A percentile compares a stretch with the other conserved stretches of the same genome.
Evolutionary conservation across 2,329 filamentous ascomycete genomes (phyloP).

Genomic region (Stachybotrys echinatus): DNA sequence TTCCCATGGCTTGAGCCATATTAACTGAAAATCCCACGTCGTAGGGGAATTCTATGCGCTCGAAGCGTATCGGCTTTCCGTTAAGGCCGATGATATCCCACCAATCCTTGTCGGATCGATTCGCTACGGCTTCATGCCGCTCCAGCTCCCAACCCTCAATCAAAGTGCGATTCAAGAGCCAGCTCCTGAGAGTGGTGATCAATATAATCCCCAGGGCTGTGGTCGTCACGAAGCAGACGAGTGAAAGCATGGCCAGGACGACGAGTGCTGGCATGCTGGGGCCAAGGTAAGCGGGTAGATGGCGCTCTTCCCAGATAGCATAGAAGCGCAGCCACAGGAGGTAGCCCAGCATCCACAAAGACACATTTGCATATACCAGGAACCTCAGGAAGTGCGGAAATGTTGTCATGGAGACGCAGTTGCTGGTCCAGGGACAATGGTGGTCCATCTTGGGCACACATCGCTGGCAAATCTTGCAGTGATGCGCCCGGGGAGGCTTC

Average conservation of each 20-base stretch:
- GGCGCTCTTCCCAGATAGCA: slow-evolving; percentile 58
- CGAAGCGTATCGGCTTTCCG: slow-evolving; percentile 41
- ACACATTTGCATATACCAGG: slow-evolving; percentile 60
- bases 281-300: slow-evolving; percentile 69
- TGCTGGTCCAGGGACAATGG: slow-evolving; percentile 80
- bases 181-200: slow-evolving; percentile 53
- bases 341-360: slow-evolving; percentile 57
- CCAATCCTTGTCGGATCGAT: slow-evolving; percentile 39
- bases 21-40: slow-evolving; percentile 73
- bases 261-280: slow-evolving; percentile 55
- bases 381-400: slow-evolving; percentile 82
- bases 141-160: slow-evolving; percentile 77
- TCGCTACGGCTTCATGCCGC: slow-evolving; percentile 53
- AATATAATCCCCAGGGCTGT: slow-evolving; percentile 63
- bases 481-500: slow-evolving; percentile 74
- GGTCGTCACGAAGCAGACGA: slow-evolving; percentile 53
- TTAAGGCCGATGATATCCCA: slow-evolving; percentile 32
- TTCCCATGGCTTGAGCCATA: slow-evolving; percentile 71
- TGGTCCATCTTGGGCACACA: slow-evolving; percentile 82
- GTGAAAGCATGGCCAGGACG: slow-evolving; percentile 53
- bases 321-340: slow-evolving; percentile 56
- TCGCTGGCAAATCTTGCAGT: slow-evolving; percentile 70
- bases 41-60: slow-evolving; percentile 73
- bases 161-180: slow-evolving; percentile 67
- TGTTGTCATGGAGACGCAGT: slow-evolving; percentile 77